Conservation (phyloP, 225 moss, liverwort and hornwort genomes). For the Bryoerythrophyllum caledonicum region DNA sequence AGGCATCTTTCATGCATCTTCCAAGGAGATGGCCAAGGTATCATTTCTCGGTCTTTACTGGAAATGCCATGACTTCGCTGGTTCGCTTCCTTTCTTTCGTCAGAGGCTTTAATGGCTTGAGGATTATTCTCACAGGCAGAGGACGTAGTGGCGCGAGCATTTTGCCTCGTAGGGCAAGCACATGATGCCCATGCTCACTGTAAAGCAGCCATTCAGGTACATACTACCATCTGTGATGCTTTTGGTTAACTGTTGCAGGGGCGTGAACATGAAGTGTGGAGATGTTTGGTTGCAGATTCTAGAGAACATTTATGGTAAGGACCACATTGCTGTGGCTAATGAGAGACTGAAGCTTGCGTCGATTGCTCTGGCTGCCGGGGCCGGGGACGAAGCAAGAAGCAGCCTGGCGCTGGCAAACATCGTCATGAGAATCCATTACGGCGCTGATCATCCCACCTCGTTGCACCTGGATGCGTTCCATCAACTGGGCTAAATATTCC, state of each 20-base stretch:
- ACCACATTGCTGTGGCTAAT: slow-evolving; percentile 79
- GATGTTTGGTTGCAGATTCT: slow-evolving; percentile 55
- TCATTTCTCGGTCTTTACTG: neutral
- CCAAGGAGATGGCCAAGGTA: slow-evolving; percentile 64
- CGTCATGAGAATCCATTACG: slow-evolving; percentile 73
- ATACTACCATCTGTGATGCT: neutral
- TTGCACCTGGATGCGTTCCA: slow-evolving; percentile 31
- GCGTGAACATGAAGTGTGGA: neutral
- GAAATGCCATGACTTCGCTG: neutral
- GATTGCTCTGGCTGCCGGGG: slow-evolving; percentile 54
- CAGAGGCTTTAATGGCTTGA: neutral
- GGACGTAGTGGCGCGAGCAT: slow-evolving; percentile 67
- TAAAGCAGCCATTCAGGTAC: slow-evolving; percentile 59
- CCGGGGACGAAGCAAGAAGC: slow-evolving; percentile 37
- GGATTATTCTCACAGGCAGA: slow-evolving; percentile 50
- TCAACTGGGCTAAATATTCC: slow-evolving; percentile 1
- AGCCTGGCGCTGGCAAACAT: slow-evolving; percentile 48
- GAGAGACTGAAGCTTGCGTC: slow-evolving; percentile 82
- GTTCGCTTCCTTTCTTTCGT: neutral
- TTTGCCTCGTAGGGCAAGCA: slow-evolving; percentile 57
- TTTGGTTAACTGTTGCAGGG: neutral
- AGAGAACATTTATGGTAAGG: slow-evolving; percentile 61
- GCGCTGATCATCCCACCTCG: slow-evolving; percentile 43
- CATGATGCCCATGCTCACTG: slow-evolving; percentile 63
- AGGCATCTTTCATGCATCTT: slow-evolving; percentile 44